These are phyloP conservation scores for Schizothecium vesticola DNA, from an alignment of 495 filamentous ascomycete genomes.

Conservation along the genomic window DNA sequence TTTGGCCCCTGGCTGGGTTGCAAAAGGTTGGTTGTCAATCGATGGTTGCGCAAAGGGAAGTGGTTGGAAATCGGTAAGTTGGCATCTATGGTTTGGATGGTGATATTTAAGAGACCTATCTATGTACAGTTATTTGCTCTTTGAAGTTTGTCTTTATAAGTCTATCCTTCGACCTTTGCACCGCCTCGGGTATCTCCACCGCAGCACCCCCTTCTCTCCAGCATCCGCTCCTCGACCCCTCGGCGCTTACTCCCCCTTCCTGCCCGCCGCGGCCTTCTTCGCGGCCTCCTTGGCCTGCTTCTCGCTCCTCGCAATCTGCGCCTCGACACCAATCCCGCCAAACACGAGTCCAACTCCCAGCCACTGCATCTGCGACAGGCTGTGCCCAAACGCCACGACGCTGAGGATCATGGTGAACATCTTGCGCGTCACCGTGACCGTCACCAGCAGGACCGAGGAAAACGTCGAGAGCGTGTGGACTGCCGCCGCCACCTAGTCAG, in stretches of 20 bases:
- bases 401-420: slow-evolving; percentile 98
- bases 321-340: slow-evolving; percentile 90
- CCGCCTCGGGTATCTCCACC: background rate
- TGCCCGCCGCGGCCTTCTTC: slow-evolving; percentile 43
- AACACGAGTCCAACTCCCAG: slow-evolving; percentile 89
- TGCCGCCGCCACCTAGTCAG: slow-evolving; percentile 19
- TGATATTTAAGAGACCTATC: background rate
- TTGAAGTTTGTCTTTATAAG: background rate
- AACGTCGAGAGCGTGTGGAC: slow-evolving; percentile 91
- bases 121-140: background rate
- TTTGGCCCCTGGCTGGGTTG: background rate
- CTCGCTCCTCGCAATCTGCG: slow-evolving; percentile 70
- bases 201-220: background rate
- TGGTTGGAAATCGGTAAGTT: background rate
- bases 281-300: slow-evolving; percentile 75
- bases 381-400: slow-evolving; percentile 91
- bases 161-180: background rate
- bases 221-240: background rate
- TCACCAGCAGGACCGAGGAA: slow-evolving; percentile 86
- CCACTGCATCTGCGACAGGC: slow-evolving; percentile 76
- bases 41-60: background rate
- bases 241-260: slow-evolving; percentile 27
- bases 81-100: background rate
- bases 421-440: slow-evolving; percentile 94
- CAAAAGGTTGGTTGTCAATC: background rate